These are phyloP conservation scores for Mangifera indica DNA, from an alignment of 345 rosid genomes.

Conservation along the genomic window DNA sequence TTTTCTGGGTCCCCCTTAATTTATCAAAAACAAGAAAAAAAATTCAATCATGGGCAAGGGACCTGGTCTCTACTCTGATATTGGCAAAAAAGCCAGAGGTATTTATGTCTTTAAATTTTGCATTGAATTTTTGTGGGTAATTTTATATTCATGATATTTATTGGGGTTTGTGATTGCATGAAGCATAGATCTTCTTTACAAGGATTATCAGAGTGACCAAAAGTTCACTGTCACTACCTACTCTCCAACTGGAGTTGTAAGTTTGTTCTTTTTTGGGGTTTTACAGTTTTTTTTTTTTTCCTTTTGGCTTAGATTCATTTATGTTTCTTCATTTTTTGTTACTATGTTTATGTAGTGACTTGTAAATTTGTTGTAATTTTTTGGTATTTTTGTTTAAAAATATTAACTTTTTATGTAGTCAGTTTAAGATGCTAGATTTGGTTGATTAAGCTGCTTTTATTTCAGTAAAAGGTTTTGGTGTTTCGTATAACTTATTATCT, in stretches of 20 bases:
- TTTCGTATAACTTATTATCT: not conserved
- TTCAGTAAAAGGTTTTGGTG: not conserved
- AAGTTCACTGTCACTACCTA: slow-evolving; percentile 80
- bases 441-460: no score
- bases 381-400: not conserved
- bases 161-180: not conserved
- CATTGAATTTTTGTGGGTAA: slow-evolving; percentile 1
- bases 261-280: slow-evolving; percentile 20
- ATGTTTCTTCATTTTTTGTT: slow-evolving; percentile 6
- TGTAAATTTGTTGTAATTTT: not conserved
- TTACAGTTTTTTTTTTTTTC: not conserved
- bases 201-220: slow-evolving; percentile 90
- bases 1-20: not conserved
- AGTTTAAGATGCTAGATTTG: not conserved
- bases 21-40: no score
- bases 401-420: no score
- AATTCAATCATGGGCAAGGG: slow-evolving; percentile 68
- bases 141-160: not conserved
- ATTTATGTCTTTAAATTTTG: not conserved
- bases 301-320: not conserved
- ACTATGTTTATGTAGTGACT: not conserved
- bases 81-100: slow-evolving; percentile 96
- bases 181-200: slow-evolving; percentile 74
- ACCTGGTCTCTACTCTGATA: slow-evolving; percentile 89
- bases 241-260: slow-evolving; percentile 82